phyloP scores from a whole-genome alignment of 768 basidiomycete species.

The Termitomyces bulborhizus region DNA sequence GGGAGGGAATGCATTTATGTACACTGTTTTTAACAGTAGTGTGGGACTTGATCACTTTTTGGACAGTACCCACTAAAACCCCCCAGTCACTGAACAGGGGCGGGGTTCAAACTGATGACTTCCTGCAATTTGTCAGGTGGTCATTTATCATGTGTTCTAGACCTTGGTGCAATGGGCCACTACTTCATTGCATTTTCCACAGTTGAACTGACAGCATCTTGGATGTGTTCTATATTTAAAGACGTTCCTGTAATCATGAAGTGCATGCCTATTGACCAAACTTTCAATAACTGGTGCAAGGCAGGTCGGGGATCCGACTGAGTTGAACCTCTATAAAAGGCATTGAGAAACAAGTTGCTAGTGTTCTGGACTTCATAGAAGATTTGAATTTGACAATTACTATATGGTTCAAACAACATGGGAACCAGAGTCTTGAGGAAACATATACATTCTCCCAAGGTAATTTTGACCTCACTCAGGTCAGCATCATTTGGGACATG shows the following conservation, averaged over 20 bases:
- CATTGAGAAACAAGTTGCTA: background rate
- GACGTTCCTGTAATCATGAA: conserved; percentile 1
- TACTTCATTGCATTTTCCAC: too few species aligned
- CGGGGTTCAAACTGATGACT: too few species aligned
- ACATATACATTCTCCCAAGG: background rate
- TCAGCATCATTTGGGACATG: background rate
- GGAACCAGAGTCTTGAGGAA: background rate
- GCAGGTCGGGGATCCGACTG: background rate
- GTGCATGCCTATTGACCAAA: background rate
- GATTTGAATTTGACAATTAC: background rate
- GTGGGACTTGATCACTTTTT: too few species aligned
- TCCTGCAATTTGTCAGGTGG: too few species aligned
- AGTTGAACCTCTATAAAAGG: background rate
- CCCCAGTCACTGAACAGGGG: too few species aligned
- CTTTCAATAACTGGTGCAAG: background rate
- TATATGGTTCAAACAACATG: too few species aligned
- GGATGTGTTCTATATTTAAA: background rate
- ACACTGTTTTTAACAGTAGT: too few species aligned
- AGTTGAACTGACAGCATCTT: background rate
- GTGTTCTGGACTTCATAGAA: background rate
- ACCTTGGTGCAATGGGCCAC: too few species aligned
- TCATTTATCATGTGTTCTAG: too few species aligned
- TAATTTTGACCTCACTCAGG: background rate
- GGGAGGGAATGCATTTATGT: too few species aligned
- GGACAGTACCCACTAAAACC: too few species aligned